Evolutionary conservation across 1,284 basidiomycete species (phyloP).

Genomic region (Somion occarium): DNA sequence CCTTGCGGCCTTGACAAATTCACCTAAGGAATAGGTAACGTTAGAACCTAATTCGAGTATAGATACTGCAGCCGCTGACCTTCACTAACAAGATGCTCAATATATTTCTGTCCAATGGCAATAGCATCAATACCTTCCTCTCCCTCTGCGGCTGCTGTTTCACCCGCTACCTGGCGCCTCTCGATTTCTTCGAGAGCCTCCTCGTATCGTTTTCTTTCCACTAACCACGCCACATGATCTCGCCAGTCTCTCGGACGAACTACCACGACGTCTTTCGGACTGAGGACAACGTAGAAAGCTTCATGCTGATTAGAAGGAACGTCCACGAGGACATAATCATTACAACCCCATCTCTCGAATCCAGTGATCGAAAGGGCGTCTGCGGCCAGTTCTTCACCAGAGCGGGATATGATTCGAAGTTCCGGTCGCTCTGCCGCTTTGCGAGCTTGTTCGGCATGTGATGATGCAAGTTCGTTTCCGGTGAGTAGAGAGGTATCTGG

Average conservation of each 20-base stretch:
- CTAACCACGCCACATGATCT: conserved; percentile 93
- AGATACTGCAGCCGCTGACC: conserved; percentile 38
- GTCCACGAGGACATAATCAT: conserved; percentile 80
- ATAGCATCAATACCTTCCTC: conserved; percentile 54
- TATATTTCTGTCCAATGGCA: conserved; percentile 80
- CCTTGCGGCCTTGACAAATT: conserved; percentile 80
- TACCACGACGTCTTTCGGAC: conserved; percentile 83
- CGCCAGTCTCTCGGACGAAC: conserved; percentile 82
- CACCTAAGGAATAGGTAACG: conserved; percentile 56
- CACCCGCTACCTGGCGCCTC: conserved; percentile 35
- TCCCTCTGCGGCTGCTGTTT: conserved; percentile 23
- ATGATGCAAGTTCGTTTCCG: conserved; percentile 65
- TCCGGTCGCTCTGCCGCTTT: conserved; percentile 88
- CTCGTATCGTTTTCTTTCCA: conserved; percentile 82
- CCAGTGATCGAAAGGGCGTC: conserved; percentile 81
- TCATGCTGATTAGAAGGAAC: conserved; percentile 32
- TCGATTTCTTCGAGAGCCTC: conserved; percentile 89
- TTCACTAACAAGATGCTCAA: conserved; percentile 74
- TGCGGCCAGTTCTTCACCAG: conserved; percentile 85
- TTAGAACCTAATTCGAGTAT: not conserved
- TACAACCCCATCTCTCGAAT: conserved; percentile 86
- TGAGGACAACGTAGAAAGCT: conserved; percentile 73
- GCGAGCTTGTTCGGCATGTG: conserved; percentile 69
- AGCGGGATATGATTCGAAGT: conserved; percentile 84
- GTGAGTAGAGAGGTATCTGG: conserved; percentile 55